Percentiles rank a stretch among this genome's conserved stretches.
Conservation (phyloP, 805 yeast genomes). For the Barnettozyma wickerhamii region DNA sequence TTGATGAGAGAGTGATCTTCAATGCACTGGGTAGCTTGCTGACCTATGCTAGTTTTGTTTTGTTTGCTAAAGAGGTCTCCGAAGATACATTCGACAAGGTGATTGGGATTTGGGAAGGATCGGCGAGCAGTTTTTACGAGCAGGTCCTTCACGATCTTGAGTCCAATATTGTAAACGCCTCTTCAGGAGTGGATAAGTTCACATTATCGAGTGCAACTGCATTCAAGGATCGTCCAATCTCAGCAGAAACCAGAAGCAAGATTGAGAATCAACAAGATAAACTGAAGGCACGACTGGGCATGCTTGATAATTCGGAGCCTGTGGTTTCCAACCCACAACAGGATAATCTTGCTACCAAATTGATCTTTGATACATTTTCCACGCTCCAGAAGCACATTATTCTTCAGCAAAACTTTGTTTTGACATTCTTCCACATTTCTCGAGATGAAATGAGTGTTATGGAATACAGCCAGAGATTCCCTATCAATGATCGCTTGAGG, state of each 20-base stretch:
- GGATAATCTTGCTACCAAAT: slow-evolving; percentile 6
- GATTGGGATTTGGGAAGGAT: slow-evolving; percentile 36
- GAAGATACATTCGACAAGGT: slow-evolving; percentile 40
- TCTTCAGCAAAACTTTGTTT: slow-evolving; percentile 36
- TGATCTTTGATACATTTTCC: slow-evolving; percentile 22
- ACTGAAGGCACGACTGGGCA: slow-evolving; percentile 20
- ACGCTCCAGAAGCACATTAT: slow-evolving; percentile 34
- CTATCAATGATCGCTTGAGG: slow-evolving; percentile 30
- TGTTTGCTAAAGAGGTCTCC: slow-evolving; percentile 58
- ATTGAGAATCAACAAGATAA: slow-evolving; percentile 14
- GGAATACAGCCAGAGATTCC: slow-evolving; percentile 27
- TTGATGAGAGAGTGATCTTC: slow-evolving; percentile 23
- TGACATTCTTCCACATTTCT: slow-evolving; percentile 38
- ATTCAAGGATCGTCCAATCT: slow-evolving; percentile 5
- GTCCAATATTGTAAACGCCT: slow-evolving; percentile 22
- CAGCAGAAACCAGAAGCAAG: slow-evolving; percentile 2
- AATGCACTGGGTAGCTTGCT: slow-evolving; percentile 33
- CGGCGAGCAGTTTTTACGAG: slow-evolving; percentile 32
- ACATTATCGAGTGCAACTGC: slow-evolving; percentile 16
- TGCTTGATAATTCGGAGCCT: slow-evolving; percentile 7
- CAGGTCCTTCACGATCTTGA: slow-evolving; percentile 27
- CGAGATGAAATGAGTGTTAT: slow-evolving; percentile 28
- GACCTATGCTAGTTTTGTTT: slow-evolving; percentile 43
- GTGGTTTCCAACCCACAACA: slow-evolving; percentile 4
- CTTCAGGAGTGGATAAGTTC: slow-evolving; percentile 14